phyloP scores from a whole-genome alignment of 2,329 filamentous ascomycete genomes.

The Penicillium sp. region DNA sequence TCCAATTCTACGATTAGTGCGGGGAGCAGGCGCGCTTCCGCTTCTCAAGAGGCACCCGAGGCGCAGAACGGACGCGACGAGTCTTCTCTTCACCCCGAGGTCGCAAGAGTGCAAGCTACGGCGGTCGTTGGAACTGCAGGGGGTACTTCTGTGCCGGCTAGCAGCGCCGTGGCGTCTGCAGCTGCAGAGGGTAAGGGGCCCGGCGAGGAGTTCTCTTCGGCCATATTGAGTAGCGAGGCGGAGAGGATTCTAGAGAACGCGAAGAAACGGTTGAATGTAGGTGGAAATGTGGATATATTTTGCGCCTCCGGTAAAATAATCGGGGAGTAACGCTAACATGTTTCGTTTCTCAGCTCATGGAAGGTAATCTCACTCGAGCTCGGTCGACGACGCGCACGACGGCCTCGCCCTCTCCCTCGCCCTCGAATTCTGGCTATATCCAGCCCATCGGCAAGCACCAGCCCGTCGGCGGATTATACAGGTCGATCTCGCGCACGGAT shows the following conservation, averaged over 20 bases:
- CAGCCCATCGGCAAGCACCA: slow-evolving; percentile 33
- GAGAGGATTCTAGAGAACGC: slow-evolving; percentile 91
- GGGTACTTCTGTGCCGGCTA: slow-evolving; percentile 11
- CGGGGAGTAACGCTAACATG: slow-evolving; percentile 18
- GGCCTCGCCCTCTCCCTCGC: slow-evolving; percentile 46
- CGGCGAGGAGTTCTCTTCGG: slow-evolving; percentile 68
- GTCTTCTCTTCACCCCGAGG: slow-evolving; percentile 8
- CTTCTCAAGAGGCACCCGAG: slow-evolving; percentile 17
- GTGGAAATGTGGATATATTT: slow-evolving; percentile 36
- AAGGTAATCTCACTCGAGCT: slow-evolving; percentile 81
- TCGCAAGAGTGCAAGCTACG: slow-evolving; percentile 6
- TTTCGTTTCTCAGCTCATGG: slow-evolving; percentile 68
- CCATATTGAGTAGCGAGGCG: slow-evolving; percentile 74
- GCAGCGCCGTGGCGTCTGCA: slow-evolving; percentile 35
- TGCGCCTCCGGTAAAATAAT: neutral
- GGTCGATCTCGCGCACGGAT: slow-evolving; percentile 42
- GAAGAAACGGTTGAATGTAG: slow-evolving; percentile 80
- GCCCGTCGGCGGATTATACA: slow-evolving; percentile 43
- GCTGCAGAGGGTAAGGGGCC: slow-evolving; percentile 42
- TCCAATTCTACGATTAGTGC: slow-evolving; percentile 41
- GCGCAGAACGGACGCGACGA: slow-evolving; percentile 7
- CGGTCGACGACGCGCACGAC: slow-evolving; percentile 63
- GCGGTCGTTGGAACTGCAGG: slow-evolving; percentile 4
- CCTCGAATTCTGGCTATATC: slow-evolving; percentile 19
- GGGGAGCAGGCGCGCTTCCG: slow-evolving; percentile 23